A percentile compares a stretch with the other conserved stretches of the same genome.
Evolutionary conservation across 768 basidiomycete species (phyloP).

Genomic region (Collybia sordida): DNA sequence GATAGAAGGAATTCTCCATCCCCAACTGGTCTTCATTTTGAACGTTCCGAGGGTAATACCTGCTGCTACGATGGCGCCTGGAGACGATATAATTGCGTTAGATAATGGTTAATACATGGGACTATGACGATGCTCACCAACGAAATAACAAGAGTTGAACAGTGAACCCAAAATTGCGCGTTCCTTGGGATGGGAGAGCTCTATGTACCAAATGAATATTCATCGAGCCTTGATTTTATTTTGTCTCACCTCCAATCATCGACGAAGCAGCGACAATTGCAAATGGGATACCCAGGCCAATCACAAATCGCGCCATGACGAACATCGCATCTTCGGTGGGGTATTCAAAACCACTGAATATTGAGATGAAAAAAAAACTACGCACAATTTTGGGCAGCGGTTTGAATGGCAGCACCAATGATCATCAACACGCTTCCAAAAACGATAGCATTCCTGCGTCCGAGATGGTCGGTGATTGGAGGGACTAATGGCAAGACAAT

Average conservation of each 20-base stretch:
- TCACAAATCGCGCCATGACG: slow-evolving; percentile 50
- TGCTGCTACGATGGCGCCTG: slow-evolving; percentile 58
- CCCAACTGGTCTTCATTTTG: slow-evolving; percentile 55
- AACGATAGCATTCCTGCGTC: slow-evolving; percentile 49
- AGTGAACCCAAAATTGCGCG: slow-evolving; percentile 63
- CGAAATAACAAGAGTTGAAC: slow-evolving; percentile 65
- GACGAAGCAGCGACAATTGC: slow-evolving; percentile 66
- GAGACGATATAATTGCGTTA: neutral
- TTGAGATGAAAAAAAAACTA: neutral
- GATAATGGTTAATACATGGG: neutral
- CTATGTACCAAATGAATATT: slow-evolving; percentile 20
- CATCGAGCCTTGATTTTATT: neutral
- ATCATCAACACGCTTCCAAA: slow-evolving; percentile 52
- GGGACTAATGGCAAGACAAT: slow-evolving; percentile 54
- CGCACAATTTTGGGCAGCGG: slow-evolving; percentile 49
- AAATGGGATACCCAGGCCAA: slow-evolving; percentile 62
- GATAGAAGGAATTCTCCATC: slow-evolving; percentile 70
- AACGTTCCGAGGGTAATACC: slow-evolving; percentile 67
- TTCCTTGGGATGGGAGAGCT: slow-evolving; percentile 70
- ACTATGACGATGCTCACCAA: slow-evolving; percentile 28
- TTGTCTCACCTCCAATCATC: slow-evolving; percentile 48
- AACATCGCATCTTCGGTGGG: slow-evolving; percentile 52
- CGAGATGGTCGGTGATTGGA: slow-evolving; percentile 47
- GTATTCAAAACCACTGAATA: neutral
- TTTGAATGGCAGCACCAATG: slow-evolving; percentile 45